A percentile compares a stretch with the other conserved stretches of the same genome.
Evolutionary conservation across 2,329 filamentous ascomycete species (phyloP).

Genomic region (Ascochyta koolunga): DNA sequence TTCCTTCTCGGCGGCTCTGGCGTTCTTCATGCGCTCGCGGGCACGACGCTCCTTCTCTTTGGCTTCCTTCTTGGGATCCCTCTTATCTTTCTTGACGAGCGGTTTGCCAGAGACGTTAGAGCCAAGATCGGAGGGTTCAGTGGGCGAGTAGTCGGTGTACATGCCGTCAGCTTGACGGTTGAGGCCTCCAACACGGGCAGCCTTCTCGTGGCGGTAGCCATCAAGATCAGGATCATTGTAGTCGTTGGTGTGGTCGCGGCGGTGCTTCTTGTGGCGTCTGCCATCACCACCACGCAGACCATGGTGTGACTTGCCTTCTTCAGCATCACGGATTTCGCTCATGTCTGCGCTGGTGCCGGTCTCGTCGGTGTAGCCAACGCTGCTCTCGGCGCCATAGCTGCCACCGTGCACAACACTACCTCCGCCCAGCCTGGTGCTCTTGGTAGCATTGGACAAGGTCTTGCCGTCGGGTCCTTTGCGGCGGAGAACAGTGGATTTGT

Average conservation of each 20-base stretch:
- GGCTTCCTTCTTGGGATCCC: slow-evolving; percentile 48
- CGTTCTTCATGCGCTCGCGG: slow-evolving; percentile 60
- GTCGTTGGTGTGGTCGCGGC: slow-evolving; percentile 60
- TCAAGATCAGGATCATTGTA: slow-evolving; percentile 67
- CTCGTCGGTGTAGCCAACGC: slow-evolving; percentile 54
- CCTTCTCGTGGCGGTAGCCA: slow-evolving; percentile 83
- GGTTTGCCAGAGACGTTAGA: slow-evolving; percentile 50
- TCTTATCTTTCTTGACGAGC: slow-evolving; percentile 54
- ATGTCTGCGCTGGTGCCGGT: slow-evolving; percentile 52
- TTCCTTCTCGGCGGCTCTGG: slow-evolving; percentile 50
- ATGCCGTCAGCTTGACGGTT: slow-evolving; percentile 82
- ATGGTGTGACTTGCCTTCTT: slow-evolving; percentile 50
- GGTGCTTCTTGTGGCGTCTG: slow-evolving; percentile 56
- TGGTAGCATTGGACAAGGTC: slow-evolving; percentile 80
- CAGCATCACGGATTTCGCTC: slow-evolving; percentile 49
- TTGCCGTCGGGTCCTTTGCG: slow-evolving; percentile 89
- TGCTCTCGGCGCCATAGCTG: slow-evolving; percentile 49
- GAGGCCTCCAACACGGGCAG: slow-evolving; percentile 85
- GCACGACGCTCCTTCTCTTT: slow-evolving; percentile 46
- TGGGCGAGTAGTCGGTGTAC: slow-evolving; percentile 77
- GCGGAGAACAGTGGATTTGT: slow-evolving; percentile 91
- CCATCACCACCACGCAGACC: slow-evolving; percentile 52
- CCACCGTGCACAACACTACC: slow-evolving; percentile 78
- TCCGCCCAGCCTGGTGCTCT: slow-evolving; percentile 82
- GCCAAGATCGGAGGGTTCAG: slow-evolving; percentile 65